These are phyloP conservation scores for Candida multigemmis DNA, from an alignment of 805 yeast genomes.

Conservation along the genomic window DNA sequence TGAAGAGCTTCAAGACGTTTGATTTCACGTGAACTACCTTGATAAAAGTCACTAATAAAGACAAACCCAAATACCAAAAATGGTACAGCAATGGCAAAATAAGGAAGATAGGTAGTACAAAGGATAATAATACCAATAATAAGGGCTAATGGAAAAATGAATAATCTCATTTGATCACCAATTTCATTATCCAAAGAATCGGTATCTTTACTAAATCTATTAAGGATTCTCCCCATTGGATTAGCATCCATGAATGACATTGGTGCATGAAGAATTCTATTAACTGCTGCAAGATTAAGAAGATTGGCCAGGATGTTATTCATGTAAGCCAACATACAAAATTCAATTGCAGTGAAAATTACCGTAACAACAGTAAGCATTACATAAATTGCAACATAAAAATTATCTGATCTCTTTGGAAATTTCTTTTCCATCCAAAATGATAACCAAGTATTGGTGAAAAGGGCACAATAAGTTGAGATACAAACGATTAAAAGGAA, in stretches of 20 bases:
- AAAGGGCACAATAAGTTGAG: constrained; percentile 31
- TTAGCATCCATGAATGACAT: constrained; percentile 35
- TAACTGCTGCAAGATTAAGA: constrained; percentile 29
- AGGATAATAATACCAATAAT: constrained; percentile 33
- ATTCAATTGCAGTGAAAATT: constrained; percentile 28
- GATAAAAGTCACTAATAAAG: constrained; percentile 34
- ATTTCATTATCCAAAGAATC: constrained; percentile 37
- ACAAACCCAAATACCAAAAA: constrained; percentile 31
- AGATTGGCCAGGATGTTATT: constrained; percentile 26
- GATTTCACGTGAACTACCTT: constrained; percentile 38
- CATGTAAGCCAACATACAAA: constrained; percentile 33
- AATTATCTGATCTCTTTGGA: constrained; percentile 13
- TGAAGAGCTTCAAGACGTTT: constrained; percentile 40
- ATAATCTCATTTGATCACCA: constrained; percentile 33
- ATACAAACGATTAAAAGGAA: constrained; percentile 21
- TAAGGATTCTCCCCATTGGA: constrained; percentile 35
- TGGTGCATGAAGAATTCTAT: constrained; percentile 30
- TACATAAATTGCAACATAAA: constrained; percentile 27
- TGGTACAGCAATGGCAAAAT: constrained; percentile 50
- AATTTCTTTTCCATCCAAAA: constrained; percentile 31
- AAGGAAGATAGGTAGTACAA: constrained; percentile 44
- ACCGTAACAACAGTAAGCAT: constrained; percentile 28
- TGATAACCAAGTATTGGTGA: constrained; percentile 38
- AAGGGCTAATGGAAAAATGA: constrained; percentile 30
- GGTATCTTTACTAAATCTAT: constrained; percentile 36